Conservation (phyloP, 2,329 filamentous ascomycete species). For the Xylariaceae sp. region DNA sequence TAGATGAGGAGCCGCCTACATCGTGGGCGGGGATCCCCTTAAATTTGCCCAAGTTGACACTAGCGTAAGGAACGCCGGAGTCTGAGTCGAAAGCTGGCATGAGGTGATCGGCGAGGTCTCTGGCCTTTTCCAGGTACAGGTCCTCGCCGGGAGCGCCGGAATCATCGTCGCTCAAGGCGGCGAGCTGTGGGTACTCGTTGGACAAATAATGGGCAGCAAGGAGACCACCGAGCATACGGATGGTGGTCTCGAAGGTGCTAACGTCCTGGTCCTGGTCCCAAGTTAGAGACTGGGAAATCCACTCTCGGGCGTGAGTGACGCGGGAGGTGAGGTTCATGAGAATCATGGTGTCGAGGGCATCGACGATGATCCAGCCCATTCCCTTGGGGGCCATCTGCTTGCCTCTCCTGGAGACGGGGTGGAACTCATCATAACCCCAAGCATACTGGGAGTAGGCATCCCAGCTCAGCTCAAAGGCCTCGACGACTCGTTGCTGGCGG, state of each 20-base stretch:
- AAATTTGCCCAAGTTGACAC: conserved; percentile 78
- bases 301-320: conserved; percentile 79
- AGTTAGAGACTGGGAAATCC: conserved; percentile 76
- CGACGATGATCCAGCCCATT: conserved; percentile 97
- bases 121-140: conserved; percentile 92
- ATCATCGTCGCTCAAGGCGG: conserved; percentile 70
- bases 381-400: conserved; percentile 83
- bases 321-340: conserved; percentile 94
- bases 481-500: conserved; percentile 76
- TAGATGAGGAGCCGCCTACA: conserved; percentile 85
- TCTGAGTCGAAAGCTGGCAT: conserved; percentile 83
- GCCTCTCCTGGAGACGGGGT: conserved; percentile 76
- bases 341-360: conserved; percentile 94
- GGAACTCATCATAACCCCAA: conserved; percentile 90
- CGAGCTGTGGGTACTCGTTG: conserved; percentile 74
- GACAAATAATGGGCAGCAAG: conserved; percentile 95
- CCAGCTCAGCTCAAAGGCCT: conserved; percentile 90
- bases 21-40: conserved; percentile 77
- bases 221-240: conserved; percentile 92
- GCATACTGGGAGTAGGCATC: conserved; percentile 88
- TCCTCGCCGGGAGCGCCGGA: conserved; percentile 76
- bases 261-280: conserved; percentile 95
- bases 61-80: conserved; percentile 86
- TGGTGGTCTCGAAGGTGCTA: conserved; percentile 96
- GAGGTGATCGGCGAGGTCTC: conserved; percentile 84